A percentile compares a stretch with the other conserved stretches of the same genome.
Evolutionary conservation across 2,329 filamentous ascomycete genomes (phyloP).

Genomic region (Apiospora arundinis): DNA sequence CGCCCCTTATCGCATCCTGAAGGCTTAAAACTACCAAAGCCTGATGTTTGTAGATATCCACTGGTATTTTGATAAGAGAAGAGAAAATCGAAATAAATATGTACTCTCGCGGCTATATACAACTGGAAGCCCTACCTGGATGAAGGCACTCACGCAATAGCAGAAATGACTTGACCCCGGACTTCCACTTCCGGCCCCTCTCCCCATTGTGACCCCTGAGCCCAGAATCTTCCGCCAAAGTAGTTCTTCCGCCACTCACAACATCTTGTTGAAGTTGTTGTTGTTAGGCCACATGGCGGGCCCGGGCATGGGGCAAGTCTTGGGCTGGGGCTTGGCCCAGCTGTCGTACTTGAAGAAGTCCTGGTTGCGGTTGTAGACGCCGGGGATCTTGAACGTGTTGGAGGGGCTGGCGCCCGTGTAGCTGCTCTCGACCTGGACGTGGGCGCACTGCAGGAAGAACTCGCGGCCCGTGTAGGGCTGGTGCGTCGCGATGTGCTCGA

Average conservation of each 20-base stretch:
- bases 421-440: constrained; percentile 33
- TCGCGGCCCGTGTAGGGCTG: constrained; percentile 46
- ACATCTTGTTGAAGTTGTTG: constrained; percentile 17
- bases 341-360: constrained; percentile 37
- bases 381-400: constrained; percentile 46
- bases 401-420: constrained; percentile 31
- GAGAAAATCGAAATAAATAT: neutral
- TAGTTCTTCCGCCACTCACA: neutral
- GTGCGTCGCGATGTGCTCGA: constrained; percentile 21
- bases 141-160: too few species aligned
- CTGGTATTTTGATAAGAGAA: too few species aligned
- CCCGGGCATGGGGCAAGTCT: constrained; percentile 36
- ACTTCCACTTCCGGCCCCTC: neutral
- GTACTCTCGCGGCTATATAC: neutral
- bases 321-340: constrained; percentile 21
- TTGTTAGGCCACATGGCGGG: constrained; percentile 29
- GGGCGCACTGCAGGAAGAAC: constrained; percentile 47
- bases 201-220: neutral
- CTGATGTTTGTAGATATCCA: too few species aligned
- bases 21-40: too few species aligned
- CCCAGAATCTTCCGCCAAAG: neutral
- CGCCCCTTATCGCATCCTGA: too few species aligned
- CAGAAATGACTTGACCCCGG: too few species aligned
- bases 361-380: constrained; percentile 40
- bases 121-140: neutral